Evolutionary conservation across 768 basidiomycete genomes (phyloP), one percentile per base, ranked within the genome.

Genomic region (Collybia sp.): DNA sequence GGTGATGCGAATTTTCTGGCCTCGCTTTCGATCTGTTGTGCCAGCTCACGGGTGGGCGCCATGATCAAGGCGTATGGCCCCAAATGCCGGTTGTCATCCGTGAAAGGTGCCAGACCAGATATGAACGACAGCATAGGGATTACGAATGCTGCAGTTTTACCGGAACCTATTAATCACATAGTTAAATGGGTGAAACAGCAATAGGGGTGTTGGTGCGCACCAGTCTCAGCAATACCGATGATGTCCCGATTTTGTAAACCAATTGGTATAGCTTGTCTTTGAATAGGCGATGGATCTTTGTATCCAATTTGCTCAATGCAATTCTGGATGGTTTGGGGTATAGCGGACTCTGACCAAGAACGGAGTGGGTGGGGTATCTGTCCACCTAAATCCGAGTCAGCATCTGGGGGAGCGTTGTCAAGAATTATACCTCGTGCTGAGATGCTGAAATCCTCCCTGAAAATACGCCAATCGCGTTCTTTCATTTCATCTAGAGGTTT

Each of bases 251-350:
- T 93, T 60, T 94, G 91, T 52, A 98, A 66, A 39, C 96, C 96
- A 48, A 99, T 97, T n/a, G 96, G 96, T 51, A 99, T 99, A 6
- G 96, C 96, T 63, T 98, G 96, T 32, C 96, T 78, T 65, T 99
- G 96, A 61, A 99, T 99, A 5, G 96, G 83, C 31, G 88, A 91
- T 1, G 96, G 96, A 49, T 98, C 95, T 58, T 91, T 93, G 73
- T 99, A 99, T 0, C 96, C 96, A 65, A 98, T 86, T 57, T 77
- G 71, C 25, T 89, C 93, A 43, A 99, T 90, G 47, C 92, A 82
- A 39, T 83, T 84, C 38, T 95, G 68, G 39, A 99, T 85, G 11
- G 72, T 53, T 50, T 75, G 66, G 8, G 93, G 94, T 39, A 98
- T 97, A 13, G 61, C 67, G 2, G 90, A 93, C 59, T 99, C 96